Conservation (phyloP, 2,329 filamentous ascomycete genomes). For the Colletotrichum sp. region DNA sequence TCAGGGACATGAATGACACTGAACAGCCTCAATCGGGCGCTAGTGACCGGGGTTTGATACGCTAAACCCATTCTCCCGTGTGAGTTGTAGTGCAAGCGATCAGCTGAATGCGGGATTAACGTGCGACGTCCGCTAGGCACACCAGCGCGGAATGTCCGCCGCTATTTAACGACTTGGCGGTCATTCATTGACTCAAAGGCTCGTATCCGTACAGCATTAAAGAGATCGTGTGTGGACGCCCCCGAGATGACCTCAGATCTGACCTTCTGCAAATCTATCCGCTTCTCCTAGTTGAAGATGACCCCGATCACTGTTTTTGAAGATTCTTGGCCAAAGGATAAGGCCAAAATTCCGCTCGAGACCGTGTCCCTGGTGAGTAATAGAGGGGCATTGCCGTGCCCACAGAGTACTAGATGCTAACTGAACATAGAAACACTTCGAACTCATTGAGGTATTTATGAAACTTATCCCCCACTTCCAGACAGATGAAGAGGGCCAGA, state of each 20-base stretch:
- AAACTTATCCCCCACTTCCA: conserved; percentile 18
- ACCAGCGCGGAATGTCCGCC: not conserved
- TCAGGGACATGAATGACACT: not conserved
- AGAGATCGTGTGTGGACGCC: not conserved
- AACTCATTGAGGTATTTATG: conserved; percentile 18
- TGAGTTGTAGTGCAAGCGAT: not conserved
- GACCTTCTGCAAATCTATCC: not conserved
- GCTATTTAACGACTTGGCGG: not conserved
- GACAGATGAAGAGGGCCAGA: not conserved
- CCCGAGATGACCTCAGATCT: not conserved
- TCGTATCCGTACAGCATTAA: not conserved
- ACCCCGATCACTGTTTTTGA: not conserved
- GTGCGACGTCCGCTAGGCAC: not conserved
- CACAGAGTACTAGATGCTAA: not conserved
- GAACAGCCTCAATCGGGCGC: not conserved
- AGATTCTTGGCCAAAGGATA: not conserved
- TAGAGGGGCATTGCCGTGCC: not conserved
- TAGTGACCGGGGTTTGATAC: not conserved
- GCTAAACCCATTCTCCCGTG: not conserved
- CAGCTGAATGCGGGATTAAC: not conserved
- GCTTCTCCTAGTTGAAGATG: not conserved
- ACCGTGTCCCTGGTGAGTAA: not conserved
- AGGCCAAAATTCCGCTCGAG: not conserved
- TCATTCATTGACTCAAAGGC: not conserved
- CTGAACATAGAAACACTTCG: conserved; percentile 9